Base-by-base conservation (phyloP, 306 rosid genomes). In the Fragaria ananassa region DNA sequence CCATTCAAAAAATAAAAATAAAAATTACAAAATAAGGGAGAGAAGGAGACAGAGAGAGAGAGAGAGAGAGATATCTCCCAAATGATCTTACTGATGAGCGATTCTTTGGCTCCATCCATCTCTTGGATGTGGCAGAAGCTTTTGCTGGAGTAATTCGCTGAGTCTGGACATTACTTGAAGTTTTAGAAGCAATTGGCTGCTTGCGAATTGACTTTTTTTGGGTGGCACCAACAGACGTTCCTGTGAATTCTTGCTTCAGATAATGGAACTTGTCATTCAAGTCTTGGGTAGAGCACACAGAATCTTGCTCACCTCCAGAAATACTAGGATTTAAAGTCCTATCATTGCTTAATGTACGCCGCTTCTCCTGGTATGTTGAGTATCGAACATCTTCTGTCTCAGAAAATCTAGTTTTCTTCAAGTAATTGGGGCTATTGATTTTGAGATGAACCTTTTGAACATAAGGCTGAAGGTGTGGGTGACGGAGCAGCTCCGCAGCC, bases 401-500 rank as follows among this genome's bases (percentile, higher is more conserved):
- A 41, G 88, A 81, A 87, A 95, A 92, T 83, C 97, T 87, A 74
- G 93, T 88, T 81, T 88, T 92, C 92, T 86, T 91, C 74, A 75
- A 65, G 82, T 82, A 86, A 67, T 85, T 80, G 58, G 93, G 98
- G 76, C 77, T 85, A 74, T 86, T 96, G 80, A 88, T 80, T 87
- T 92, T 96, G 81, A 89, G 93, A 82, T 96, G 90, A 85, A 92
- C 83, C 87, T 88, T 89, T 47, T 86, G 85, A 79, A 91, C 89
- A 68, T 91, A 83, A 81, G 98, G 83, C 86, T 96, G 94, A 84
- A 96, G 96, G 77, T 81, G 87, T 21, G 93, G 90, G 75, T 92
- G 93, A 57, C 82, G 87, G 80, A 96, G 99, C 35, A 96, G 85
- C 89, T 91, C 96, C 1, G 97, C 84, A 61, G 99, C 99, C 99